These are phyloP conservation scores for Dendrobium huoshanense DNA, from an alignment of 106 monocot genomes.

Conservation along the genomic window DNA sequence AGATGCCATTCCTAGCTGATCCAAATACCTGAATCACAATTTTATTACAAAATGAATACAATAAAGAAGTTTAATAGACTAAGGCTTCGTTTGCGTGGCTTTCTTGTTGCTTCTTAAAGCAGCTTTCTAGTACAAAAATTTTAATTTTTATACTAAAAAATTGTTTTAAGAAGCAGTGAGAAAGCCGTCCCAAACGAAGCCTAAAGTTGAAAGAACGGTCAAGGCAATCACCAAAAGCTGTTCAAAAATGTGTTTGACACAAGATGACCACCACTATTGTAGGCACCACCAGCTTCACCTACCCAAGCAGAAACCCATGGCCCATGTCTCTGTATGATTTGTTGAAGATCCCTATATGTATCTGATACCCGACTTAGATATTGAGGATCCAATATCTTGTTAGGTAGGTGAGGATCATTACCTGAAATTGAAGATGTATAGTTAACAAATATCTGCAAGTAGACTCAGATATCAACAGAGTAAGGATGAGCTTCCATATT, in stretches of 20 bases:
- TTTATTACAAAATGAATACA: neutral
- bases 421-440: slow-evolving; percentile 34
- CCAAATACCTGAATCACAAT: slow-evolving; percentile 56
- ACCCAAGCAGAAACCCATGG: slow-evolving; percentile 90
- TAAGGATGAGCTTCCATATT: neutral
- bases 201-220: neutral
- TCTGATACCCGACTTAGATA: slow-evolving; percentile 40
- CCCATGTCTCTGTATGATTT: slow-evolving; percentile 51
- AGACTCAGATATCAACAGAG: too few species aligned
- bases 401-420: slow-evolving; percentile 44
- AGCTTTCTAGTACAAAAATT: too few species aligned
- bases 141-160: too few species aligned
- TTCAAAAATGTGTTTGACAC: slow-evolving; percentile 71
- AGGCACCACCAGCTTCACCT: slow-evolving; percentile 86
- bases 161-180: too few species aligned
- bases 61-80: neutral
- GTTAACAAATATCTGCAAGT: neutral
- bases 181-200: too few species aligned
- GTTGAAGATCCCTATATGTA: slow-evolving; percentile 49
- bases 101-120: too few species aligned
- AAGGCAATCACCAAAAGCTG: slow-evolving; percentile 67
- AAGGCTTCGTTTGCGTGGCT: too few species aligned
- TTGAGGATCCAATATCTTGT: slow-evolving; percentile 57
- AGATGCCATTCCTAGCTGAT: slow-evolving; percentile 82
- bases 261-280: slow-evolving; percentile 62